Evolutionary conservation across 805 yeast genomes (phyloP).

Genomic region (Starmerella floricola): DNA sequence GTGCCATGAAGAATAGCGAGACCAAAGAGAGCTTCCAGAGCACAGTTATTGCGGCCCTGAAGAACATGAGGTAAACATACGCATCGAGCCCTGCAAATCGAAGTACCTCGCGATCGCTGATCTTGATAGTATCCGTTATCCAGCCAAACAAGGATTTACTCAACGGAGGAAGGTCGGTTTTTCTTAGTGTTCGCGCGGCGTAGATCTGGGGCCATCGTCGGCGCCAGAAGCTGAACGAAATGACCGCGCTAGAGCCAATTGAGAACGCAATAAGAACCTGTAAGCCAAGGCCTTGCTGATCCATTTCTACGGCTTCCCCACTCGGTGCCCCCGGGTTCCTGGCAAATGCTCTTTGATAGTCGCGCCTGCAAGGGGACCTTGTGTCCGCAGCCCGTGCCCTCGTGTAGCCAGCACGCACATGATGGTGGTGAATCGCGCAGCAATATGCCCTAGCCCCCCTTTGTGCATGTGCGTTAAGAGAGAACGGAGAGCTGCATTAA

Average conservation of each 20-base stretch:
- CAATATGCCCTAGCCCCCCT: too few species aligned
- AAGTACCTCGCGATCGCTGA: slow-evolving; percentile 63
- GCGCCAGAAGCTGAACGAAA: slow-evolving; percentile 58
- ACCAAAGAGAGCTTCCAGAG: slow-evolving; percentile 52
- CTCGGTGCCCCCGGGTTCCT: too few species aligned
- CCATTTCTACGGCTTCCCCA: too few species aligned
- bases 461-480: too few species aligned
- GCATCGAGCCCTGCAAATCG: slow-evolving; percentile 93
- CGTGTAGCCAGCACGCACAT: too few species aligned
- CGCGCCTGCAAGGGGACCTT: too few species aligned
- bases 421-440: too few species aligned
- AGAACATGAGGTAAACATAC: slow-evolving; percentile 78
- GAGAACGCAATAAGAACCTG: slow-evolving; percentile 60
- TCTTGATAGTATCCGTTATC: slow-evolving; percentile 53
- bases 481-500: too few species aligned
- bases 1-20: slow-evolving; percentile 67
- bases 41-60: slow-evolving; percentile 72
- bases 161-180: slow-evolving; percentile 45
- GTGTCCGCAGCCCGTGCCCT: too few species aligned
- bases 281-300: slow-evolving; percentile 53
- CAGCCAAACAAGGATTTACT: slow-evolving; percentile 57
- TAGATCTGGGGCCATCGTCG: slow-evolving; percentile 69
- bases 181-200: slow-evolving; percentile 58
- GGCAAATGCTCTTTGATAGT: too few species aligned
- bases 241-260: slow-evolving; percentile 57